Evolutionary conservation across 352 stramenopile genomes (phyloP).

Genomic region (Hyaloperonospora arabidopsidis): DNA sequence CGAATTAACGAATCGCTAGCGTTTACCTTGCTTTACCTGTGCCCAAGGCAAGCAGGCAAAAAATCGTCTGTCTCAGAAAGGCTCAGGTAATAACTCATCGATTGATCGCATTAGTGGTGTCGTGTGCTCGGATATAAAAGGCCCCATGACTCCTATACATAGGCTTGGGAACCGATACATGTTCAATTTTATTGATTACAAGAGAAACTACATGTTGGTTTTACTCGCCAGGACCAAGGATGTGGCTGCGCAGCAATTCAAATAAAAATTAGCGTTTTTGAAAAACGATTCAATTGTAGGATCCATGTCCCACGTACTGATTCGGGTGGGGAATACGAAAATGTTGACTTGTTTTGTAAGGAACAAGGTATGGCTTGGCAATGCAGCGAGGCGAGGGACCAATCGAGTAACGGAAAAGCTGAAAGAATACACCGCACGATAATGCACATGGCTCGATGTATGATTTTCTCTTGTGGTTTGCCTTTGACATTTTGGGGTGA

Average conservation of each 20-base stretch:
- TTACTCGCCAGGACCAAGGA: neutral
- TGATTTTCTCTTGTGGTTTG: too few species aligned
- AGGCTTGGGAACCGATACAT: neutral
- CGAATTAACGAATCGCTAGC: neutral
- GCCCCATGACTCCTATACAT: too few species aligned
- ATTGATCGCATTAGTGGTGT: neutral
- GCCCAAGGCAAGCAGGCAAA: neutral
- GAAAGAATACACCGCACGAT: too few species aligned
- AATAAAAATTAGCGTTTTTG: neutral
- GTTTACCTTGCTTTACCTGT: neutral
- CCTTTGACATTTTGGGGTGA: too few species aligned
- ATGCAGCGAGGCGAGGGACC: neutral
- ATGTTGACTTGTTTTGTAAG: neutral
- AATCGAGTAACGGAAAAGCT: too few species aligned
- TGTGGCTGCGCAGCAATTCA: neutral
- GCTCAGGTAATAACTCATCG: neutral
- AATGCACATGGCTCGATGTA: too few species aligned
- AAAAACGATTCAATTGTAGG: neutral
- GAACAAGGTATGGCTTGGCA: neutral
- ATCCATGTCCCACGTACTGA: neutral
- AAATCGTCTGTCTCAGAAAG: neutral
- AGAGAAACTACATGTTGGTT: neutral
- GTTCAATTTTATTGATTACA: constrained; percentile 1
- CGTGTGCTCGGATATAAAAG: neutral
- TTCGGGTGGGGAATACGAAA: neutral